Evolutionary conservation across 257 asterid species (phyloP).

Genomic region (Solanum megistacrolobum): DNA sequence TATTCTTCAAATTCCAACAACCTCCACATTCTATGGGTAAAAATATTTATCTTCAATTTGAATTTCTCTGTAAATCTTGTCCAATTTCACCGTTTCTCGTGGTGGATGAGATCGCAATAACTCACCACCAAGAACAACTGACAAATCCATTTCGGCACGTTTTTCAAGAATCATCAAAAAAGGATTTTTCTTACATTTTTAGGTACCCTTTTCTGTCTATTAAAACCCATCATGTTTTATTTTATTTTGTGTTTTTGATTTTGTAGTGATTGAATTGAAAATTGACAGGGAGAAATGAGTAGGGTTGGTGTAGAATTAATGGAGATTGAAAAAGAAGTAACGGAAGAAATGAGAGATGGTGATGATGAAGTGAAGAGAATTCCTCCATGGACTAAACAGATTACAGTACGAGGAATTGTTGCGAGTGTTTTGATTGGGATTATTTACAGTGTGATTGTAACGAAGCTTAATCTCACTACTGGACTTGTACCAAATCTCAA

Average conservation of each 20-base stretch:
- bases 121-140: neutral
- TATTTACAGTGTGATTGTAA: conserved; percentile 15
- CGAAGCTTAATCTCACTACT: conserved; percentile 18
- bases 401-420: conserved; percentile 13
- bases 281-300: conserved; percentile 7
- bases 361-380: conserved; percentile 18
- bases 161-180: neutral
- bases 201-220: neutral
- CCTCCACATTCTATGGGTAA: neutral
- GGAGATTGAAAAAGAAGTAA: conserved; percentile 5
- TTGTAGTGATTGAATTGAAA: neutral
- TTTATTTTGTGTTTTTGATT: neutral
- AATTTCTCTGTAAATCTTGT: neutral
- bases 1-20: neutral
- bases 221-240: neutral
- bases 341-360: conserved; percentile 9
- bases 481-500: conserved; percentile 23
- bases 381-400: conserved; percentile 19
- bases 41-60: neutral
- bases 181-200: neutral
- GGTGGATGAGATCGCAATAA: neutral
- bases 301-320: conserved; percentile 6
- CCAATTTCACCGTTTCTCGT: neutral
- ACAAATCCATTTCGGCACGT: neutral
- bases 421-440: conserved; percentile 13